Base-by-base conservation (phyloP, 2,329 filamentous ascomycete genomes). In the Phoma sp. region DNA sequence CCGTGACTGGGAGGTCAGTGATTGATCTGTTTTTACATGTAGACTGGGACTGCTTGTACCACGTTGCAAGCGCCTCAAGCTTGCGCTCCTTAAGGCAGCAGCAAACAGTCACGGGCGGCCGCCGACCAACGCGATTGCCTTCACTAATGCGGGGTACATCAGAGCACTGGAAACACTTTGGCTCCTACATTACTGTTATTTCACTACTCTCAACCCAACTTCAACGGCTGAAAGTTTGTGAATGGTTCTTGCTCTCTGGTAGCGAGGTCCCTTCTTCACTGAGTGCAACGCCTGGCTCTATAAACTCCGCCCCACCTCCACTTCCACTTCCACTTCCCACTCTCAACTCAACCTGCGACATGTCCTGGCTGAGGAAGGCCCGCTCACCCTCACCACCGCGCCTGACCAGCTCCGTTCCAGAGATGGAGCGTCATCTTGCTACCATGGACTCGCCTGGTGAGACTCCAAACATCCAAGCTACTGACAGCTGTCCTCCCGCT, bases 221-320 rank as follows among this genome's bases (percentile, higher is more conserved):
- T 18, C 18, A 18, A 18, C 18, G 18, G 18, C 2, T 18, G 18
- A 18, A 18, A 2, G 18, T 18, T 18, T 18, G 27, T 29, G 9
- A 7, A 4, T 46, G 46, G 52, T 45, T 11, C 47, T 33, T 25
- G 25, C 2, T 25, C 23, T 24, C 41, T 9, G 42, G 52, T 55
- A 47, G 11, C 46, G 52, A 50, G 36, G 23, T 36, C 41, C 18
- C 52, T 30, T 50, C 36, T 46, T 18, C 25, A 46, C 36, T 35
- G 24, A 25, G 13, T 9, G 13, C 27, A 22, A 7, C 13, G 14
- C 33, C 30, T 11, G 10, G 18, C 18, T 18, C 18, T 33, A 37
- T 9, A 37, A 23, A 7, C 13, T 11, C 29, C 25, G 7, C 13
- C 41, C 30, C 18, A 3, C 7, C 11, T 11, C 4, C 30, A 9